Percentiles rank a stretch among this genome's conserved stretches.
These are phyloP conservation scores for Uronychia binucleata DNA, from an alignment of 73 alveolate genomes.

Conservation along the genomic window DNA sequence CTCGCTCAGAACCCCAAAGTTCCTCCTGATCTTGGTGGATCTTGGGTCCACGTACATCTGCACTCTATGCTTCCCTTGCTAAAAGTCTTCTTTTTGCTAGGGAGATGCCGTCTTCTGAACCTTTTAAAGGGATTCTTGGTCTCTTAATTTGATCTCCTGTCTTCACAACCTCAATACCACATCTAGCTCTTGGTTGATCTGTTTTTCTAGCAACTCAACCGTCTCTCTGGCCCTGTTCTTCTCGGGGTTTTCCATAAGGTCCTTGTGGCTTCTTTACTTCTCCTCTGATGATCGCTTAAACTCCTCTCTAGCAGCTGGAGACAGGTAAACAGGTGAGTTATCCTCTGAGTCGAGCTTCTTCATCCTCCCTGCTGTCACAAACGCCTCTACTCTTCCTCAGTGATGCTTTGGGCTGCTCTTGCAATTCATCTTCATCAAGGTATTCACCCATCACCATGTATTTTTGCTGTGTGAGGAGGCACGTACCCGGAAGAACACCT, in stretches of 20 bases:
- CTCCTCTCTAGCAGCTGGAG: slow-evolving; percentile 7
- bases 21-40: slow-evolving; percentile 36
- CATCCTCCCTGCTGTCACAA: background rate
- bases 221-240: slow-evolving; percentile 41
- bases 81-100: background rate
- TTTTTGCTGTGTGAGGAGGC: slow-evolving; percentile 4
- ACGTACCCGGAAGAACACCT: slow-evolving; percentile 19
- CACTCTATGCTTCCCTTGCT: slow-evolving; percentile 18
- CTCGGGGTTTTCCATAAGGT: background rate
- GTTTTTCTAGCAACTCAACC: slow-evolving; percentile 40
- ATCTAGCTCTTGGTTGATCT: slow-evolving; percentile 31
- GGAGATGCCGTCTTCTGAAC: slow-evolving; percentile 7
- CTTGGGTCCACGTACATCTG: slow-evolving; percentile 66
- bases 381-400: background rate
- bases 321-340: background rate
- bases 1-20: slow-evolving; percentile 24
- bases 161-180: slow-evolving; percentile 37
- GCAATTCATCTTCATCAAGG: slow-evolving; percentile 26
- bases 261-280: background rate
- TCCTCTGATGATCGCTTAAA: background rate
- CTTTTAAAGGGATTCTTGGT: slow-evolving; percentile 23
- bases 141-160: slow-evolving; percentile 14
- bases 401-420: background rate
- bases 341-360: background rate
- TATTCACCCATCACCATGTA: slow-evolving; percentile 39